phyloP scores from a whole-genome alignment of 352 stramenopile genomes.

The Phytophthora kernoviae region DNA sequence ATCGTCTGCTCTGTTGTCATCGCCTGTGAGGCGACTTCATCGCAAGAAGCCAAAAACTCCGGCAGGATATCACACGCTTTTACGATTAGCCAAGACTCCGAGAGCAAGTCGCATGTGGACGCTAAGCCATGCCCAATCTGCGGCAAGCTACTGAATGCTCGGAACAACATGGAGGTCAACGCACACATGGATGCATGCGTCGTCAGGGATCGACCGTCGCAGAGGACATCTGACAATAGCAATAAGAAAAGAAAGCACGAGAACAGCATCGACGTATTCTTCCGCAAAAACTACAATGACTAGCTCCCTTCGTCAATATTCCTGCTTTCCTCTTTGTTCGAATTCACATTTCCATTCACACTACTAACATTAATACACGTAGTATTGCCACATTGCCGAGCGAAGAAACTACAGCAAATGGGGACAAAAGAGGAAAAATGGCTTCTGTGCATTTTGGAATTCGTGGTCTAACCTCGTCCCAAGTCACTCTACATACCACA shows the following conservation, averaged over 20 bases:
- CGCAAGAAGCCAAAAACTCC: conserved; percentile 15
- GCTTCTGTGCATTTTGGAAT: conserved; percentile 39
- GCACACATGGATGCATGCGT: conserved; percentile 66
- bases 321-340: too few species aligned
- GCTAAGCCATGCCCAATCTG: conserved; percentile 60
- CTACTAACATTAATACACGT: too few species aligned
- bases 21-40: conserved; percentile 8
- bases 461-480: conserved; percentile 35
- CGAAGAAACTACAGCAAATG: too few species aligned
- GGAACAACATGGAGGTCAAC: conserved; percentile 63
- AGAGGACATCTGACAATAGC: conserved; percentile 16
- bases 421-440: conserved; percentile 8
- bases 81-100: conserved; percentile 2
- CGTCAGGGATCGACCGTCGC: conserved; percentile 10
- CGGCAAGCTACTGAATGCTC: conserved; percentile 52
- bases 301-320: conserved; percentile 11
- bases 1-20: conserved; percentile 3
- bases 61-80: conserved; percentile 12
- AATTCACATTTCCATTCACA: too few species aligned
- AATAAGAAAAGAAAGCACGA: conserved; percentile 10
- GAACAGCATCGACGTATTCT: conserved; percentile 37
- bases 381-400: too few species aligned
- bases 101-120: conserved; percentile 7
- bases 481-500: conserved; percentile 49
- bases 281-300: conserved; percentile 25